phyloP scores from a whole-genome alignment of 2,329 filamentous ascomycete species.

The Aspergillus floridensis region DNA sequence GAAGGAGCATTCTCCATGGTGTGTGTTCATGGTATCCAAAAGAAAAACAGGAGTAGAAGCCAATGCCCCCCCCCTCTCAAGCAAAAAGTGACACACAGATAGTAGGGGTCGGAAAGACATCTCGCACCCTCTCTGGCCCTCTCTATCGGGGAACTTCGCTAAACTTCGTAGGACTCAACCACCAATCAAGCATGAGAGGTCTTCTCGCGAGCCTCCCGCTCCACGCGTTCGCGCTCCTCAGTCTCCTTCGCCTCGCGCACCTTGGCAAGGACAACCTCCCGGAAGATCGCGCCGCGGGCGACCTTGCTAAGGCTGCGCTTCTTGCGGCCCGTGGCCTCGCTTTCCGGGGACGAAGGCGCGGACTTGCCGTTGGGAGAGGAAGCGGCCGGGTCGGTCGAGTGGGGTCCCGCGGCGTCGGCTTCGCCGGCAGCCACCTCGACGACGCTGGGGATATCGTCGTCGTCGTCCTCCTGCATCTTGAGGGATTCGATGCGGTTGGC shows the following conservation, averaged over 20 bases:
- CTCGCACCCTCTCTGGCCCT: too few species aligned
- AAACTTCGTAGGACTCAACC: too few species aligned
- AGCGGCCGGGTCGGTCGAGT: conserved; percentile 21
- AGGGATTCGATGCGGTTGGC: conserved; percentile 92
- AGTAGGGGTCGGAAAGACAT: too few species aligned
- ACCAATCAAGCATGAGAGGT: conserved; percentile 23
- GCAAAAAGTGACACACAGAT: too few species aligned
- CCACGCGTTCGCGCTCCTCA: conserved; percentile 70
- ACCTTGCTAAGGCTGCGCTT: conserved; percentile 55
- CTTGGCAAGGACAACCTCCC: conserved; percentile 91
- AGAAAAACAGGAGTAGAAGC: background rate
- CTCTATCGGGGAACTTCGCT: too few species aligned
- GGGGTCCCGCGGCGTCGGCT: conserved; percentile 17
- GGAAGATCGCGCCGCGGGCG: conserved; percentile 75
- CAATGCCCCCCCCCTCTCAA: background rate
- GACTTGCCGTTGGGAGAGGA: conserved; percentile 20
- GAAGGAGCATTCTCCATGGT: background rate
- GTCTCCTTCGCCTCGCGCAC: conserved; percentile 88
- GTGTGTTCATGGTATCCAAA: background rate
- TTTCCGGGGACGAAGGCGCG: conserved; percentile 16
- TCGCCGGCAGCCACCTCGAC: conserved; percentile 55
- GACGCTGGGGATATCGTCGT: conserved; percentile 64
- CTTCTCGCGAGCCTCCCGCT: conserved; percentile 53
- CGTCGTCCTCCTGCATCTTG: conserved; percentile 87
- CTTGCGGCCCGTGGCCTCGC: conserved; percentile 38